Evolutionary conservation across 352 stramenopile species (phyloP).

Genomic region (Globisporangium recalcitrans): DNA sequence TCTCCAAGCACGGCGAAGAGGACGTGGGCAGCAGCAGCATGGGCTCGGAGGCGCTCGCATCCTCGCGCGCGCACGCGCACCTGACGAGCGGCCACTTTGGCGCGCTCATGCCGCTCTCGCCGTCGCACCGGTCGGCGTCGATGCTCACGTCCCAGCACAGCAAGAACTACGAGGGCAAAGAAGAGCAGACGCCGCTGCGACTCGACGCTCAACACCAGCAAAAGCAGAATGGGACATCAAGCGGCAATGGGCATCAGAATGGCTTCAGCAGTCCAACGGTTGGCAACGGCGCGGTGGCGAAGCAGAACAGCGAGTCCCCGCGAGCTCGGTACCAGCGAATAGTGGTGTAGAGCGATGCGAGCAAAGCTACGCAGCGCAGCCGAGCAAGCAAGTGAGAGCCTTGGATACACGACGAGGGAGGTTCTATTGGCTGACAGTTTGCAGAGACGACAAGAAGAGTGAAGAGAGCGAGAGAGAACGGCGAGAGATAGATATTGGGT

Average conservation of each 20-base stretch:
- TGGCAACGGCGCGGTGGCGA: neutral
- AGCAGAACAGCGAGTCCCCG: slow-evolving; percentile 6
- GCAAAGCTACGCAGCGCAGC: neutral
- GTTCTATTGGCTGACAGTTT: neutral
- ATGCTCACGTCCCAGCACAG: slow-evolving; percentile 34
- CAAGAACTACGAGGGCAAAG: slow-evolving; percentile 33
- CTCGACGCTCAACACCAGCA: slow-evolving; percentile 9
- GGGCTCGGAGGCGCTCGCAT: slow-evolving; percentile 19
- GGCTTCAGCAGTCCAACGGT: neutral
- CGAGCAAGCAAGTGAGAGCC: neutral
- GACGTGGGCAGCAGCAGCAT: slow-evolving; percentile 26
- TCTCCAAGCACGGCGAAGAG: slow-evolving; percentile 69
- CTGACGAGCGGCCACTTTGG: slow-evolving; percentile 70
- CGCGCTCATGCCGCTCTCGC: slow-evolving; percentile 76
- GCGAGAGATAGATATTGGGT: neutral
- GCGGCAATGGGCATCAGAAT: slow-evolving; percentile 4
- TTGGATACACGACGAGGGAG: too few relatives aligned
- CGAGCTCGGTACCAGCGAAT: slow-evolving; percentile 16
- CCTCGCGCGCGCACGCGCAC: slow-evolving; percentile 37
- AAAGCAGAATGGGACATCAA: neutral
- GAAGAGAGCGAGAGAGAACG: neutral
- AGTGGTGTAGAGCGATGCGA: slow-evolving; percentile 13
- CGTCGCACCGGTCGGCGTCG: slow-evolving; percentile 37
- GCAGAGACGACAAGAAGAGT: neutral
- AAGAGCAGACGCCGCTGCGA: slow-evolving; percentile 40